Percentiles rank a stretch among this genome's conserved stretches.
Conservation (phyloP, 208 protist species). For the Trypanosoma melophagium region DNA sequence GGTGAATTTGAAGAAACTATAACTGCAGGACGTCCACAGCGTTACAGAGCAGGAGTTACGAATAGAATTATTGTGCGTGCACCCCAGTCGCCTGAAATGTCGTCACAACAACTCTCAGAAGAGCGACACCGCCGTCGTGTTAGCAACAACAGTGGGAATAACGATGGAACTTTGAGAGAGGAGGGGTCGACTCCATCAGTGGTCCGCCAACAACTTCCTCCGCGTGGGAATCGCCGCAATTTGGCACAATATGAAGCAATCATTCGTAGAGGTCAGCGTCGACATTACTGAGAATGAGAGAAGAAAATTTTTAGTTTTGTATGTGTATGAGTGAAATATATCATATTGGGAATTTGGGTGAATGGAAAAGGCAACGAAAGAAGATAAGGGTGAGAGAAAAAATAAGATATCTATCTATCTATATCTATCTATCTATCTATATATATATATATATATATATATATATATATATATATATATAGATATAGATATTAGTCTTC, state of each 20-base stretch:
- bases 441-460: not conserved
- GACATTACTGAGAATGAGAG: not conserved
- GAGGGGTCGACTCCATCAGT: not conserved
- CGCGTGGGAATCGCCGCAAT: slow-evolving; percentile 18
- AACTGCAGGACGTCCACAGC: not conserved
- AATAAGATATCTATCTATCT: no score
- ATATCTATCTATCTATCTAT: not conserved
- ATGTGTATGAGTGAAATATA: no score
- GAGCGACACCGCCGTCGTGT: not conserved
- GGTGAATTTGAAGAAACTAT: not conserved
- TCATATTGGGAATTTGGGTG: no score
- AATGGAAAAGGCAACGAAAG: no score
- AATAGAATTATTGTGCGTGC: not conserved
- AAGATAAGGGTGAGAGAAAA: no score
- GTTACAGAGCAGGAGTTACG: not conserved
- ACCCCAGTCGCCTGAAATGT: not conserved
- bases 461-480: slow-evolving; percentile 20
- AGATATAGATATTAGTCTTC: slow-evolving; percentile 8
- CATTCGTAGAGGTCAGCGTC: slow-evolving; percentile 15
- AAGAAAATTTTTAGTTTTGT: not conserved
- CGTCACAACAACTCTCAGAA: not conserved
- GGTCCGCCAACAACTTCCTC: not conserved
- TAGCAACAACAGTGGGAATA: not conserved
- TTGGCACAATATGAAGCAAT: slow-evolving; percentile 26
- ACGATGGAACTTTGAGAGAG: not conserved